phyloP scores from a whole-genome alignment of 2,329 filamentous ascomycete genomes.

The Coniochaeta prunicola region DNA sequence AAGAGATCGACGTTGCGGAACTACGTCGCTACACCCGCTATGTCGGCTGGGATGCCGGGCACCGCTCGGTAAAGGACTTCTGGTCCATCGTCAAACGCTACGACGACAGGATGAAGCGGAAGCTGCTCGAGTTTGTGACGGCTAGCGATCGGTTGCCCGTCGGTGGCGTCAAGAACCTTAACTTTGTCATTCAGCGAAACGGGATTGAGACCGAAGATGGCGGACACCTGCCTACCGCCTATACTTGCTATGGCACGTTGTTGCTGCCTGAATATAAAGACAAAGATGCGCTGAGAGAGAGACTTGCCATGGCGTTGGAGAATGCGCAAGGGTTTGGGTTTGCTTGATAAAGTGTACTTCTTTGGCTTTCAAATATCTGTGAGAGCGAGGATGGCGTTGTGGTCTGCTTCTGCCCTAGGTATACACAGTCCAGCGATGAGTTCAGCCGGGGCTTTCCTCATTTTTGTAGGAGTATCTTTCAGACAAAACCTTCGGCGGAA shows the following conservation, averaged over 20 bases:
- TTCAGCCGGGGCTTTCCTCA: background rate
- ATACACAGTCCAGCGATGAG: background rate
- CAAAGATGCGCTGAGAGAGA: constrained; percentile 61
- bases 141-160: constrained; percentile 86
- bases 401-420: background rate
- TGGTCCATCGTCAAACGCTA: constrained; percentile 72
- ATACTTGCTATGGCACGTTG: constrained; percentile 89
- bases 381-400: background rate
- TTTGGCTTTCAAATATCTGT: background rate
- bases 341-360: constrained; percentile 36
- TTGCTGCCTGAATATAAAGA: constrained; percentile 76
- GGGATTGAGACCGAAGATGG: constrained; percentile 49
- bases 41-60: constrained; percentile 67
- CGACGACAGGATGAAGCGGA: constrained; percentile 61
- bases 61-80: constrained; percentile 69
- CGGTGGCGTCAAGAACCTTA: constrained; percentile 72
- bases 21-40: constrained; percentile 69
- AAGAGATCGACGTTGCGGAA: constrained; percentile 70
- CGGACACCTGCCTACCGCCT: constrained; percentile 70
- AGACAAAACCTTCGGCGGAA: background rate
- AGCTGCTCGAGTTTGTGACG: constrained; percentile 88
- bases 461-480: background rate
- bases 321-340: constrained; percentile 88
- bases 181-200: constrained; percentile 77
- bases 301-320: constrained; percentile 77